phyloP scores from a whole-genome alignment of 805 yeast genomes.

The Metschnikowia borealis region DNA sequence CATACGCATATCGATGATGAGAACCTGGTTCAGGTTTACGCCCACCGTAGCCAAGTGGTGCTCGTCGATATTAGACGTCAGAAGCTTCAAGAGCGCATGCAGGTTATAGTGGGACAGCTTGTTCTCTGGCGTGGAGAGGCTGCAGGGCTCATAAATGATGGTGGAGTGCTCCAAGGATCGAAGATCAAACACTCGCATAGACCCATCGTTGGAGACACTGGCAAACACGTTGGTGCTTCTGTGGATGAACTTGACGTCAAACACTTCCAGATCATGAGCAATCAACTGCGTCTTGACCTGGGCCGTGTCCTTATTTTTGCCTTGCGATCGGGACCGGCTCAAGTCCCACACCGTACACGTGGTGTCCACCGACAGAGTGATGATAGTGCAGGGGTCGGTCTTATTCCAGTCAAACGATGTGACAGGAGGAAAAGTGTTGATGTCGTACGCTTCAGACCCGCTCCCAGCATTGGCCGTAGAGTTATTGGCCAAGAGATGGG shows the following conservation, averaged over 20 bases:
- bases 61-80: slow-evolving; percentile 75
- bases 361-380: slow-evolving; percentile 89
- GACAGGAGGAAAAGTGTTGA: slow-evolving; percentile 71
- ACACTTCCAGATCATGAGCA: slow-evolving; percentile 95
- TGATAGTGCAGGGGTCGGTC: slow-evolving; percentile 61
- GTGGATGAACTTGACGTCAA: slow-evolving; percentile 81
- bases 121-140: background rate
- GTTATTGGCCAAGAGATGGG: slow-evolving; percentile 39
- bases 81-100: slow-evolving; percentile 67
- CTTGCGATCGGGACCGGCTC: slow-evolving; percentile 24
- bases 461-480: slow-evolving; percentile 36
- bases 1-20: slow-evolving; percentile 77
- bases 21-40: slow-evolving; percentile 58
- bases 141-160: slow-evolving; percentile 78
- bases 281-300: slow-evolving; percentile 87
- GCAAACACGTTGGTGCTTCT: slow-evolving; percentile 76
- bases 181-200: slow-evolving; percentile 87
- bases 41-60: slow-evolving; percentile 83
- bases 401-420: slow-evolving; percentile 93
- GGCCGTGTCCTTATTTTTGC: slow-evolving; percentile 39
- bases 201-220: slow-evolving; percentile 93
- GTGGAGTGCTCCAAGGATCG: slow-evolving; percentile 90
- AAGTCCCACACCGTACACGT: slow-evolving; percentile 97
- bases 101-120: slow-evolving; percentile 21
- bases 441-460: slow-evolving; percentile 41